These are phyloP conservation scores for Fusarium aywerte DNA, from an alignment of 2,329 filamentous ascomycete species.

Conservation along the genomic window DNA sequence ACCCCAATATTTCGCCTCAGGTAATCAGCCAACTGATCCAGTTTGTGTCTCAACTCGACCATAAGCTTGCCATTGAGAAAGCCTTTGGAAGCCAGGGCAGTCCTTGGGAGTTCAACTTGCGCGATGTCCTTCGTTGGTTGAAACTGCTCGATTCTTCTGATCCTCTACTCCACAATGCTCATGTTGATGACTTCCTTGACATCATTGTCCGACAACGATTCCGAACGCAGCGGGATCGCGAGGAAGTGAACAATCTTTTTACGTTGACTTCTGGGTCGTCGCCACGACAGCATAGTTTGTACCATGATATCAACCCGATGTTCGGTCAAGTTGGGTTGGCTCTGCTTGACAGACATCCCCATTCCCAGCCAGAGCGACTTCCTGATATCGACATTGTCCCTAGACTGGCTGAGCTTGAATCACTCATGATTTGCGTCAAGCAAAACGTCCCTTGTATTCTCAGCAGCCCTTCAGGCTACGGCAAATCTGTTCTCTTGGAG, in stretches of 20 bases:
- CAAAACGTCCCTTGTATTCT: constrained; percentile 90
- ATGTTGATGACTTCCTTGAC: constrained; percentile 78
- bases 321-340: constrained; percentile 85
- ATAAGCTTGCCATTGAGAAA: constrained; percentile 70
- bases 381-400: constrained; percentile 62
- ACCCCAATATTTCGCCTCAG: constrained; percentile 68
- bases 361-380: constrained; percentile 63
- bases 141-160: constrained; percentile 66
- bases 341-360: constrained; percentile 69
- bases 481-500: constrained; percentile 84
- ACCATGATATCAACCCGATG: constrained; percentile 73
- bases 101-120: constrained; percentile 96
- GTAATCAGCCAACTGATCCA: constrained; percentile 75
- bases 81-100: constrained; percentile 72
- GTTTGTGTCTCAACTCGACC: constrained; percentile 84
- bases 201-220: constrained; percentile 90
- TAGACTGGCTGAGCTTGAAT: constrained; percentile 81
- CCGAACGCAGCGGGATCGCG: constrained; percentile 75
- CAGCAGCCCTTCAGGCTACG: constrained; percentile 84
- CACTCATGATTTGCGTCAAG: constrained; percentile 85
- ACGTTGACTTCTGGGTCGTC: constrained; percentile 66
- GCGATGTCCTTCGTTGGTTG: constrained; percentile 90
- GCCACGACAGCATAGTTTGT: constrained; percentile 70
- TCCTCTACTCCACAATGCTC: constrained; percentile 68
- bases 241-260: constrained; percentile 74